A percentile compares a stretch with the other conserved stretches of the same genome.
Evolutionary conservation across 2,329 filamentous ascomycete species (phyloP).

Genomic region (Talaromyces sp.): DNA sequence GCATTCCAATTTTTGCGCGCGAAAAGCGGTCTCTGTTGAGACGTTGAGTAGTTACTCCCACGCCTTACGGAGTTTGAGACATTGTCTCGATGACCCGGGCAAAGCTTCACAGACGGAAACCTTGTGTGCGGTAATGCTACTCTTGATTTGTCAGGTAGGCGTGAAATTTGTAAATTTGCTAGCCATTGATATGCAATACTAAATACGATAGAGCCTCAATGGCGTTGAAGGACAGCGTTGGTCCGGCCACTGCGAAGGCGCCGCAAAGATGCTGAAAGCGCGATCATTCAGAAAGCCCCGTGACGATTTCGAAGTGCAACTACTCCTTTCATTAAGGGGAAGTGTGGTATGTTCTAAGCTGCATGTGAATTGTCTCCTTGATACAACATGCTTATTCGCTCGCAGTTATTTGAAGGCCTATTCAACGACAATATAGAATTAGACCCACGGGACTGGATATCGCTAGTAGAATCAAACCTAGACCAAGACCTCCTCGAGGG

Average conservation of each 20-base stretch:
- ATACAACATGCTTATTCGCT: neutral
- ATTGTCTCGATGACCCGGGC: slow-evolving; percentile 30
- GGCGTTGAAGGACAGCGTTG: slow-evolving; percentile 19
- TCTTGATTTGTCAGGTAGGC: slow-evolving; percentile 33
- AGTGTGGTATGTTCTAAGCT: slow-evolving; percentile 29
- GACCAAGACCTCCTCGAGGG: slow-evolving; percentile 30
- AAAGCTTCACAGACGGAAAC: slow-evolving; percentile 34
- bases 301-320: slow-evolving; percentile 34
- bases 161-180: neutral
- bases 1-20: slow-evolving; percentile 28
- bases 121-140: slow-evolving; percentile 37
- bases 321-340: slow-evolving; percentile 35
- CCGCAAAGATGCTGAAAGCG: slow-evolving; percentile 35
- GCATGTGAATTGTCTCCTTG: too few relatives aligned
- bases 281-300: slow-evolving; percentile 30
- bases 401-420: slow-evolving; percentile 36
- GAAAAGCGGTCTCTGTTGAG: slow-evolving; percentile 20
- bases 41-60: slow-evolving; percentile 32
- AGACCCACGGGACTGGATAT: slow-evolving; percentile 32
- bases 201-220: neutral
- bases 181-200: neutral
- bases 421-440: slow-evolving; percentile 35
- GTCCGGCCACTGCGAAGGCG: slow-evolving; percentile 36
- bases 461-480: slow-evolving; percentile 31
- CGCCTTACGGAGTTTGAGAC: slow-evolving; percentile 29